Evolutionary conservation across 257 asterid genomes (phyloP).

Genomic region (Nicotiana benthamiana): DNA sequence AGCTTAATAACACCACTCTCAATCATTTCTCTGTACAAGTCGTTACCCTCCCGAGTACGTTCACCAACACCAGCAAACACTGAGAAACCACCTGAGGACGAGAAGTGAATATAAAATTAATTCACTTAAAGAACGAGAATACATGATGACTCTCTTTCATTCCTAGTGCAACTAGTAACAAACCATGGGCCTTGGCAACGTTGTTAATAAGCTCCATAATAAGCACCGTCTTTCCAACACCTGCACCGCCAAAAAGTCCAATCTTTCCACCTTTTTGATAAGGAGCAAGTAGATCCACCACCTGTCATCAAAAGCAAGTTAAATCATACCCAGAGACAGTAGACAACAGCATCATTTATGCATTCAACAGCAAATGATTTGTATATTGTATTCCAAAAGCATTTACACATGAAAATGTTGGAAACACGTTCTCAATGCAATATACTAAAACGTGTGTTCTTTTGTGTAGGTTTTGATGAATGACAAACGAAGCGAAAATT

Average conservation of each 20-base stretch:
- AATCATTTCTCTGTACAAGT: constrained; percentile 15
- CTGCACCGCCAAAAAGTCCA: constrained; percentile 98
- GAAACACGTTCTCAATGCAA: no score
- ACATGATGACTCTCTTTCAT: neutral
- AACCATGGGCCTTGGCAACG: constrained; percentile 95
- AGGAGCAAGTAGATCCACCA: constrained; percentile 92
- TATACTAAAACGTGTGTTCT: no score
- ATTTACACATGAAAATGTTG: neutral
- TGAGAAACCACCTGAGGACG: constrained; percentile 82
- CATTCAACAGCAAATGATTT: neutral
- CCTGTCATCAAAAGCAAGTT: constrained; percentile 28
- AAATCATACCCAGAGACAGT: neutral
- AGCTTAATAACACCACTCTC: constrained; percentile 46
- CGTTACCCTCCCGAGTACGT: constrained; percentile 85
- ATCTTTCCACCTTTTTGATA: constrained; percentile 98
- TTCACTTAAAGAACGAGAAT: neutral
- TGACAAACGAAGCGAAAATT: no score
- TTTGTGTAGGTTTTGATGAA: no score
- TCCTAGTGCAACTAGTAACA: constrained; percentile 6
- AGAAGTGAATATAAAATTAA: neutral
- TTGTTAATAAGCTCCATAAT: constrained; percentile 94
- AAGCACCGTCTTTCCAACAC: constrained; percentile 93
- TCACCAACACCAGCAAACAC: constrained; percentile 99
- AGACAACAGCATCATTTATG: constrained; percentile 2
- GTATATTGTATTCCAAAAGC: neutral